These are phyloP conservation scores for Penicillium frequentans DNA, from an alignment of 2,329 filamentous ascomycete genomes.

Conservation along the genomic window DNA sequence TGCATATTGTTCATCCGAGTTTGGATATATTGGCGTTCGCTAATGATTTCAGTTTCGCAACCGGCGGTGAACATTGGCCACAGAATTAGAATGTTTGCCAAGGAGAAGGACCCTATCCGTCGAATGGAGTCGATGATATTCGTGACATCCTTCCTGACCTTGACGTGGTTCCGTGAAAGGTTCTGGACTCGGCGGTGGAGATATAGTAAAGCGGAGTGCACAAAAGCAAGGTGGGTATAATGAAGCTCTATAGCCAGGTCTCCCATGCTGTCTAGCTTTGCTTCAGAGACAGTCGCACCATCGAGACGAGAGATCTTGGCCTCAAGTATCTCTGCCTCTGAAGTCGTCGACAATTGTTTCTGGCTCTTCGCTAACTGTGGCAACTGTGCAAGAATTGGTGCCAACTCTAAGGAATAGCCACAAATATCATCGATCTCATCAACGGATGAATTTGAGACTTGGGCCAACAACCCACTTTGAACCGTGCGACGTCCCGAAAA, in stretches of 20 bases:
- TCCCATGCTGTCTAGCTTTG: not conserved
- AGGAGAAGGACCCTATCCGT: slow-evolving; percentile 21
- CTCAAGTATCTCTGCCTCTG: not conserved
- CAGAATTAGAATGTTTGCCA: slow-evolving; percentile 29
- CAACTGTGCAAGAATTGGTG: slow-evolving; percentile 25
- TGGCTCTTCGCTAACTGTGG: slow-evolving; percentile 12
- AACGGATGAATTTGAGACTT: not conserved
- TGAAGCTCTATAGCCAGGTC: slow-evolving; percentile 20
- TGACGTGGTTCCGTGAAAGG: slow-evolving; percentile 16
- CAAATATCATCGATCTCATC: slow-evolving; percentile 29
- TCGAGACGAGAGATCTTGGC: not conserved
- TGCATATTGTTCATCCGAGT: slow-evolving; percentile 30
- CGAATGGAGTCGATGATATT: slow-evolving; percentile 10
- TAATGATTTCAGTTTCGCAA: slow-evolving; percentile 24
- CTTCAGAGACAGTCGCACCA: not conserved
- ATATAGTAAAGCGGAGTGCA: slow-evolving; percentile 28
- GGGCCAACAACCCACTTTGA: slow-evolving; percentile 9
- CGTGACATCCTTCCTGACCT: slow-evolving; percentile 16
- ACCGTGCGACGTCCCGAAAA: slow-evolving; percentile 20
- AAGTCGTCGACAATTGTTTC: not conserved
- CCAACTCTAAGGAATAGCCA: slow-evolving; percentile 29
- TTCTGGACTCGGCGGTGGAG: slow-evolving; percentile 28
- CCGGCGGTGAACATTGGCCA: slow-evolving; percentile 36
- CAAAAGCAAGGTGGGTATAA: slow-evolving; percentile 26
- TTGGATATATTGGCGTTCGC: slow-evolving; percentile 20